These are phyloP conservation scores for Pisolithus tinctorius DNA, from an alignment of 768 basidiomycete species.

Conservation along the genomic window DNA sequence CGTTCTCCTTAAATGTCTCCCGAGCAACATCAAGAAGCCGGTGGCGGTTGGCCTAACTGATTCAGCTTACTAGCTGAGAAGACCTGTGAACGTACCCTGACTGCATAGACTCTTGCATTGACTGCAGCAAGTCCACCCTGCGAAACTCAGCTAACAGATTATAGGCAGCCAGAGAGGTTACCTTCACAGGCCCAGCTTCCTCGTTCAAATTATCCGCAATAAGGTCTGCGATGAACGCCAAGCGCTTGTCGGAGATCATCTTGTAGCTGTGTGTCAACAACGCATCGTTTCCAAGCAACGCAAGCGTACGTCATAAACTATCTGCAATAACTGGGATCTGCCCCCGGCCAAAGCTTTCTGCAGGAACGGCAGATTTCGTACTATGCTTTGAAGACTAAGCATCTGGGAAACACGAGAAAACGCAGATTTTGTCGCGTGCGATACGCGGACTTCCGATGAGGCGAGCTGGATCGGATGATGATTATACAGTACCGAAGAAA, in stretches of 20 bases:
- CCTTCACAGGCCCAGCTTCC: conserved; percentile 55
- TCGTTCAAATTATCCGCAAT: conserved; percentile 70
- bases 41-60: conserved; percentile 61
- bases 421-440: conserved; percentile 53
- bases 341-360: conserved; percentile 54
- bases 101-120: conserved; percentile 83
- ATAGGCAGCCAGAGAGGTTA: conserved; percentile 16
- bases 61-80: neutral
- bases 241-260: conserved; percentile 72
- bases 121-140: conserved; percentile 69
- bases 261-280: conserved; percentile 17
- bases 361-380: conserved; percentile 60
- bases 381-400: conserved; percentile 67
- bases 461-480: conserved; percentile 45
- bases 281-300: neutral
- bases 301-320: conserved; percentile 51
- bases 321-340: conserved; percentile 51
- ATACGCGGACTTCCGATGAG: conserved; percentile 51
- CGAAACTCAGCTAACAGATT: neutral
- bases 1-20: conserved; percentile 90
- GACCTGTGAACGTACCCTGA: conserved; percentile 41
- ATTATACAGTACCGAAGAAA: neutral
- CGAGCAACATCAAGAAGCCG: conserved; percentile 89
- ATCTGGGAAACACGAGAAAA: conserved; percentile 70
- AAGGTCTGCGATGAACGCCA: conserved; percentile 53